These are phyloP conservation scores for Vickermania ingenoplastis DNA, from an alignment of 208 protist genomes.

Conservation along the genomic window DNA sequence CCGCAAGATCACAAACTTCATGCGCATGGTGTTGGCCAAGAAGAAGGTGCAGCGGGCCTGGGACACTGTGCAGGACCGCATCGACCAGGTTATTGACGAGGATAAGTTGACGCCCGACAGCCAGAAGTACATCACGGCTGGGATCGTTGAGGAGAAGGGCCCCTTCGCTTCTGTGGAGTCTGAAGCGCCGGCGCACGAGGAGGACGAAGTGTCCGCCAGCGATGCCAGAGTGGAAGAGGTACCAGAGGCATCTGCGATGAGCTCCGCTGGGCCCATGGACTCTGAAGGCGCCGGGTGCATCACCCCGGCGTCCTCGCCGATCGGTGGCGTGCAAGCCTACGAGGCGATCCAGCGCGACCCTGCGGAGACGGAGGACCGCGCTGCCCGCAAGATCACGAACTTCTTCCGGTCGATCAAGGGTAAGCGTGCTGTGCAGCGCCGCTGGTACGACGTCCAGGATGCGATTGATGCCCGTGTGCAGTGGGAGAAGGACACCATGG, in stretches of 20 bases:
- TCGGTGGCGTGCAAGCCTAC: not conserved
- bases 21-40: slow-evolving; percentile 11
- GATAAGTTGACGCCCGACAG: not conserved
- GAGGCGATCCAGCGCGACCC: not conserved
- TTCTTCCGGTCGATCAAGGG: slow-evolving; percentile 10
- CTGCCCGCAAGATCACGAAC: not conserved
- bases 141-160: not conserved
- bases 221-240: too few relatives aligned
- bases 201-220: too few relatives aligned
- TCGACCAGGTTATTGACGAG: not conserved
- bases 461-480: not conserved
- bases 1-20: slow-evolving; percentile 3
- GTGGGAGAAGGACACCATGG: not conserved
- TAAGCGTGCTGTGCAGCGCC: slow-evolving; percentile 6
- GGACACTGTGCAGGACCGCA: slow-evolving; percentile 1
- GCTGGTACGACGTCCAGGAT: not conserved
- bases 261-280: not conserved
- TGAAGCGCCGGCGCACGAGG: too few relatives aligned
- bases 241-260: too few relatives aligned
- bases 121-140: not conserved
- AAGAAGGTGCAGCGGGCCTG: not conserved
- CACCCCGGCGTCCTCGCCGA: not conserved
- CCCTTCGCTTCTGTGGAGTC: not conserved
- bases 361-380: slow-evolving; percentile 1
- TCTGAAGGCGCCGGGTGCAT: slow-evolving; percentile 5